Evolutionary conservation across 2,329 filamentous ascomycete species (phyloP), one percentile per base, ranked within the genome.

Genomic region (Fusarium marasasianum): DNA sequence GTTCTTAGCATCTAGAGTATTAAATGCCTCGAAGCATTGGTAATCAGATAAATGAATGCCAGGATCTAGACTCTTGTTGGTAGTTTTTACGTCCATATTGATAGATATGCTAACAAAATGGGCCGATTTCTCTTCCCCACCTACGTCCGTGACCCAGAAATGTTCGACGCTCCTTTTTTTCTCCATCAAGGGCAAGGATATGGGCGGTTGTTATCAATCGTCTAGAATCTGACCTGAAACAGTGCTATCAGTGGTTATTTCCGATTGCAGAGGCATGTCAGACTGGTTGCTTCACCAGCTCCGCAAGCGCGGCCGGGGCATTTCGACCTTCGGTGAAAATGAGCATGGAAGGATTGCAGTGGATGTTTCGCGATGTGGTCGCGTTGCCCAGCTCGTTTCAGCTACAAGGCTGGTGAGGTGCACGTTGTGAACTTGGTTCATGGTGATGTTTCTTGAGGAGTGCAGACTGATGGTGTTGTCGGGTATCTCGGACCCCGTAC

Each of bases 51-150:
- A 29, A 63, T 26, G 11, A 43, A 69, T 43, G 6, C 8, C 33
- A 22, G 38, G 45, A 54, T 71, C 67, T 70, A 64, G 67, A 56
- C 66, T 59, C 31, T 55, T 56, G 35, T 43, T 26, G 40, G 63
- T 38, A 62, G 45, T 20, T 68, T 61, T 61, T 68, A 40, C 29
- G 63, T 43, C 63, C 54, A 67, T 35, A 7, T 14, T 62, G n/a
- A 44, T 8, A 63, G 47, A 56, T 53, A 50, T 68, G 57, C 64
- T 57, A 69, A 24, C 37, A 67, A 63, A 70, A 70, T 70, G 66
- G 66, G 67, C 67, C 66, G 66, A 70, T 43, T 70, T 71, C 53
- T 15, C 35, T 20, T 59, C 67, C 40, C 67, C 67, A 71, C 67
- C 13, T 7, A 9, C 33, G 57, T 38, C 44, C n/a, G 40, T 43